Percentiles rank a stretch among this genome's conserved stretches.
Evolutionary conservation across 1,284 basidiomycete genomes (phyloP).

Genomic region (Rhizoctonia solani): DNA sequence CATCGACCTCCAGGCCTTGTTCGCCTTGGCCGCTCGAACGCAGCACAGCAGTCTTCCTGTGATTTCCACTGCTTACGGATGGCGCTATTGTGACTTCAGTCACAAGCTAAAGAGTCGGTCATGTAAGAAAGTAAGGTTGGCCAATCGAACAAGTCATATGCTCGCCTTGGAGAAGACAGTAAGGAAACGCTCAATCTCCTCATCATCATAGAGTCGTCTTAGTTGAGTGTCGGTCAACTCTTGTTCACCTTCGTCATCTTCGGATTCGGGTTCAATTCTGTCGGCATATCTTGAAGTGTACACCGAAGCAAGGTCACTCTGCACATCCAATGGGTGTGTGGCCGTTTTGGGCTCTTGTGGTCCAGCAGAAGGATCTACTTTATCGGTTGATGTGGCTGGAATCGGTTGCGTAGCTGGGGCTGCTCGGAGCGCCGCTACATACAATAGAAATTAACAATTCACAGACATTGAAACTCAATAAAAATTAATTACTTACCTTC

Average conservation of each 20-base stretch:
- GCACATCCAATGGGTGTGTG: slow-evolving; percentile 3
- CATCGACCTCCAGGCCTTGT: background rate
- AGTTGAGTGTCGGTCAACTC: slow-evolving; percentile 17
- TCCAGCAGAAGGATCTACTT: background rate
- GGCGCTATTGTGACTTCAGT: slow-evolving; percentile 28
- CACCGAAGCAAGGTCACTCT: slow-evolving; percentile 1
- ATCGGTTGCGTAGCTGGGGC: background rate
- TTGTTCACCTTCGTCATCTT: slow-evolving; percentile 14
- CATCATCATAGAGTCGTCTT: slow-evolving; percentile 35
- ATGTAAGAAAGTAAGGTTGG: slow-evolving; percentile 16
- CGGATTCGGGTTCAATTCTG: slow-evolving; percentile 3
- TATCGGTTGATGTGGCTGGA: background rate
- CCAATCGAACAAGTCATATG: background rate
- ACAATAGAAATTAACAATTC: background rate
- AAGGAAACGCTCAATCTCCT: slow-evolving; percentile 37
- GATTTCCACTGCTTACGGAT: background rate
- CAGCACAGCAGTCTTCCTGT: slow-evolving; percentile 2
- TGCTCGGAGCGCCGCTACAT: background rate
- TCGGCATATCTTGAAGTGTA: background rate
- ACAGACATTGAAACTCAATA: background rate
- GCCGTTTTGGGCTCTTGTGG: background rate
- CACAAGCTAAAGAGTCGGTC: slow-evolving; percentile 1
- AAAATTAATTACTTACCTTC: background rate
- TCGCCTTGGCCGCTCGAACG: background rate
- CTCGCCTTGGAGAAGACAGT: slow-evolving; percentile 34